Percentiles rank a stretch among this genome's conserved stretches.
Evolutionary conservation across 257 asterid species (phyloP).

Genomic region (Cordia subcordata): DNA sequence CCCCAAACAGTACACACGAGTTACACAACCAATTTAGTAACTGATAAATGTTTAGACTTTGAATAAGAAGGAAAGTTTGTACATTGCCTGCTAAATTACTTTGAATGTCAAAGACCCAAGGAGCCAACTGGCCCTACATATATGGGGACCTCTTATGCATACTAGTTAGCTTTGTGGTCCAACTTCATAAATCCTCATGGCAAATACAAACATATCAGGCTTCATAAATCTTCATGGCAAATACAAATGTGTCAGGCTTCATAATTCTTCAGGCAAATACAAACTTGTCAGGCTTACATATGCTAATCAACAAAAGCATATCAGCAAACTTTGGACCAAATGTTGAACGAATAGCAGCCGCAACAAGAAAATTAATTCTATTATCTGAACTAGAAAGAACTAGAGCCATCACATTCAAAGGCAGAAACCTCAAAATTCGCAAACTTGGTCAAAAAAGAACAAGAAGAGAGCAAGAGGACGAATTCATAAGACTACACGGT

Average conservation of each 20-base stretch:
- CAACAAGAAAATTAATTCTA: neutral
- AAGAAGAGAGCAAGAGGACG: too few species aligned
- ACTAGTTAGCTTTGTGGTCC: neutral
- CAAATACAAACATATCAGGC: too few species aligned
- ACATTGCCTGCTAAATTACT: too few species aligned
- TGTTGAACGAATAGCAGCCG: neutral
- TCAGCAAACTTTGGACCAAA: neutral
- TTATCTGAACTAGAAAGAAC: too few species aligned
- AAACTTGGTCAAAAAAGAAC: too few species aligned
- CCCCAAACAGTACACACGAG: too few species aligned
- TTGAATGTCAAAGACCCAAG: neutral
- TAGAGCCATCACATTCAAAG: too few species aligned
- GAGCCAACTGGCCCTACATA: neutral
- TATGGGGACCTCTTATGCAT: neutral
- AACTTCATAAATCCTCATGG: neutral
- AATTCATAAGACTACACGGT: neutral
- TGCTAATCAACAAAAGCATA: neutral
- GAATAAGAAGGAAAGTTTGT: too few species aligned
- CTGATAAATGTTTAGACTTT: too few species aligned
- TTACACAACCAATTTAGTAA: too few species aligned
- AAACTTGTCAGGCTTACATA: neutral
- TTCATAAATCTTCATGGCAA: neutral
- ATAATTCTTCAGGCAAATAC: neutral
- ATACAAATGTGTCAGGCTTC: too few species aligned
- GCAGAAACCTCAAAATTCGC: too few species aligned